Conservation (phyloP, 1,284 basidiomycete genomes). For the Cryptococcus jaspeensis region DNA sequence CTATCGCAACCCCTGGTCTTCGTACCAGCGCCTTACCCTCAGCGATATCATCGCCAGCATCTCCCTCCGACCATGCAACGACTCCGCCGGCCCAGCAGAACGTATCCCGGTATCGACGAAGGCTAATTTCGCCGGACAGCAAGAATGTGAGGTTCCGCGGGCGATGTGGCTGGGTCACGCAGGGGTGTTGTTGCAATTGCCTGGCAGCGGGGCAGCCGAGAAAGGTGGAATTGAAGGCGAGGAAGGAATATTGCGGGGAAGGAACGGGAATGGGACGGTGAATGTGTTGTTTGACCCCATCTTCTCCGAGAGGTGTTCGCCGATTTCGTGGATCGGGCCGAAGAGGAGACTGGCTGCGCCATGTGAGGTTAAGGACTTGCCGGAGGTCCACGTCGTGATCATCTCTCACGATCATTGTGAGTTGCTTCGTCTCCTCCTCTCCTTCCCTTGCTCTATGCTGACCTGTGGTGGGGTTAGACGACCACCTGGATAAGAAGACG, state of each 20-base stretch:
- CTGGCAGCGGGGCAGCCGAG: too few species aligned
- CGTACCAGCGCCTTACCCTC: background rate
- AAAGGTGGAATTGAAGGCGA: too few species aligned
- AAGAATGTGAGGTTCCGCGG: background rate
- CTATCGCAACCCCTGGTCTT: conserved; percentile 1
- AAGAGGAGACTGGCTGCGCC: conserved; percentile 13
- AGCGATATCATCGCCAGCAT: background rate
- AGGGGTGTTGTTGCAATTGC: conserved; percentile 19
- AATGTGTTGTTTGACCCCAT: conserved; percentile 27
- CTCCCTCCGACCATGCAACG: too few species aligned
- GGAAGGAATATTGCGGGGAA: too few species aligned
- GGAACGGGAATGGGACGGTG: background rate
- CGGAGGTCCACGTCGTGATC: conserved; percentile 15
- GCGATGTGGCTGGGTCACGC: conserved; percentile 36
- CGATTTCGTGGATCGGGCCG: conserved; percentile 17
- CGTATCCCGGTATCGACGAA: background rate
- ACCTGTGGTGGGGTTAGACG: conserved; percentile 14
- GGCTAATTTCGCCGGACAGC: background rate
- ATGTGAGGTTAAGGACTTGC: conserved; percentile 18
- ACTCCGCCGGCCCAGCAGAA: background rate
- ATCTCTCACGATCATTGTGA: conserved; percentile 34
- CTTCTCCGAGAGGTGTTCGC: conserved; percentile 27
- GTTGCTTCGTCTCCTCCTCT: background rate
- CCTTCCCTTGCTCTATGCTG: background rate
- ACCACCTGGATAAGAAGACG: conserved; percentile 23